These are phyloP conservation scores for Rubroboletus satanas DNA, from an alignment of 768 basidiomycete genomes.

Conservation along the genomic window DNA sequence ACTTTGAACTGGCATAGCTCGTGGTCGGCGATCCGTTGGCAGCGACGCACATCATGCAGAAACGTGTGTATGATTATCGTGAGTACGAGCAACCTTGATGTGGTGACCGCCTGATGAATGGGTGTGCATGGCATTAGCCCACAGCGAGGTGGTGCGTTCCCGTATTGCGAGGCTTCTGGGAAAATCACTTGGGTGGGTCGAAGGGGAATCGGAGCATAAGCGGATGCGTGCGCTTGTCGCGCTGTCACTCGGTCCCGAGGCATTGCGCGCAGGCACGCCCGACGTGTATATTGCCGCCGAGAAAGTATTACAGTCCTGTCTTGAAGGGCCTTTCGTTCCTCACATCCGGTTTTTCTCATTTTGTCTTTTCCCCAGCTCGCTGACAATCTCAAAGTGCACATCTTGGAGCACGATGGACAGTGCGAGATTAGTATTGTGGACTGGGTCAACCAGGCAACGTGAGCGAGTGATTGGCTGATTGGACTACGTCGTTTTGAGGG, in stretches of 20 bases:
- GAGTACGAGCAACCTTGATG: not conserved
- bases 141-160: not conserved
- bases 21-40: slow-evolving; percentile 4
- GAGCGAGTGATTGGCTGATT: not conserved
- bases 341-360: not conserved
- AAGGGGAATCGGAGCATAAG: slow-evolving; percentile 6
- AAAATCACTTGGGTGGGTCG: slow-evolving; percentile 7
- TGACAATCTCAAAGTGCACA: slow-evolving; percentile 1
- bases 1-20: not conserved
- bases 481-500: not conserved
- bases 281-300: slow-evolving; percentile 6
- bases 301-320: not conserved
- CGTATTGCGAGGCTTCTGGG: slow-evolving; percentile 5
- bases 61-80: slow-evolving; percentile 9
- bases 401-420: not conserved
- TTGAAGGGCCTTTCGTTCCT: not conserved
- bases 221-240: slow-evolving; percentile 8
- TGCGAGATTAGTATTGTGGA: slow-evolving; percentile 5
- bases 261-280: slow-evolving; percentile 1
- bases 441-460: slow-evolving; percentile 7
- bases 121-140: not conserved
- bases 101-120: not conserved
- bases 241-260: slow-evolving; percentile 1
- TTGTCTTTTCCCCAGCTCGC: not conserved
- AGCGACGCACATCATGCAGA: slow-evolving; percentile 6